Evolutionary conservation across 768 basidiomycete genomes (phyloP).

Genomic region (Pleurotus cornucopiae): DNA sequence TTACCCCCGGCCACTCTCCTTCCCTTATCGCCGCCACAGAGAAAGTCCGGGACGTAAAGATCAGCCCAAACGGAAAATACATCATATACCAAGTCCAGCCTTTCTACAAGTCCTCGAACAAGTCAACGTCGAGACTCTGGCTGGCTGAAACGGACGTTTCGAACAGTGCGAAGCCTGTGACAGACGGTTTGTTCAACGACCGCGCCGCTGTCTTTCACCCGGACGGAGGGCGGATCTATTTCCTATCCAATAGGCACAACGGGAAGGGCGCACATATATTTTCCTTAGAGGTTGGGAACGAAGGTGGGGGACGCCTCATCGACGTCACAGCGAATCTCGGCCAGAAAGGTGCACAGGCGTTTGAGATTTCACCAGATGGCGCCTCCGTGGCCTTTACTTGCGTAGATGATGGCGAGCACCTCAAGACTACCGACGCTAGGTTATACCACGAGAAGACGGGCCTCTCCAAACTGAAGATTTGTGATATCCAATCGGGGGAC

Average conservation of each 20-base stretch:
- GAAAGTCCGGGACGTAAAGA: slow-evolving; percentile 28
- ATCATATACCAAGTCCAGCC: slow-evolving; percentile 28
- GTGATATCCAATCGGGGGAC: slow-evolving; percentile 18
- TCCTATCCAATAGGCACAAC: slow-evolving; percentile 24
- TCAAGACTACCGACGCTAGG: slow-evolving; percentile 18
- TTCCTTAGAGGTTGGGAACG: slow-evolving; percentile 12
- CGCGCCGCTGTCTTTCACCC: slow-evolving; percentile 26
- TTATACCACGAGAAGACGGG: slow-evolving; percentile 20
- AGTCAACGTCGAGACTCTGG: slow-evolving; percentile 23
- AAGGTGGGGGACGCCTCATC: not conserved
- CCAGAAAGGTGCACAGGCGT: slow-evolving; percentile 21
- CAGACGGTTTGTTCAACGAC: slow-evolving; percentile 22
- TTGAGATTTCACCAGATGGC: slow-evolving; percentile 28
- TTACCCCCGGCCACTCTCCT: slow-evolving; percentile 11
- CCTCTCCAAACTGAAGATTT: slow-evolving; percentile 21
- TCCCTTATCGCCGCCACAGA: slow-evolving; percentile 21
- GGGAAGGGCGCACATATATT: slow-evolving; percentile 22
- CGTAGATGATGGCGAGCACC: not conserved
- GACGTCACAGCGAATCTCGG: slow-evolving; percentile 12
- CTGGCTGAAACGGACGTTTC: slow-evolving; percentile 23
- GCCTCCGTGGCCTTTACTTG: slow-evolving; percentile 23
- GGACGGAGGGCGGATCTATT: slow-evolving; percentile 21
- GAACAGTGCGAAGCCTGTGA: slow-evolving; percentile 22
- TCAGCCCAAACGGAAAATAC: slow-evolving; percentile 25
- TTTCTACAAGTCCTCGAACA: slow-evolving; percentile 22